A percentile compares a stretch with the other conserved stretches of the same genome.
Evolutionary conservation across 2,329 filamentous ascomycete species (phyloP).

Genomic region (Cladosporium cucumerinum): DNA sequence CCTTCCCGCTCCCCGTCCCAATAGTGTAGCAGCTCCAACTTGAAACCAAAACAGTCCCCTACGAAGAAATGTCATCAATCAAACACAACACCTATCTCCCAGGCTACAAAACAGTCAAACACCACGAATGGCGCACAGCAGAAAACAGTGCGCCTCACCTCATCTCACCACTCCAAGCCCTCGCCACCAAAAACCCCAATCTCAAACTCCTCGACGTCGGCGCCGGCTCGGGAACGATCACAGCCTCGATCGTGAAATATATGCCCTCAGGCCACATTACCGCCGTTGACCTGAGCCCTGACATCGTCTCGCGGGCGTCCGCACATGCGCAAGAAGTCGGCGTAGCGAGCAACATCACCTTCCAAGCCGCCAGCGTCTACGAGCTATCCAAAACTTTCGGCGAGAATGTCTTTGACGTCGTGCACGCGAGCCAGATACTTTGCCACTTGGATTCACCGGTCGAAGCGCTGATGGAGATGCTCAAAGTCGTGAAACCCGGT

Average conservation of each 20-base stretch:
- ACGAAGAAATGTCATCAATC: conserved; percentile 1
- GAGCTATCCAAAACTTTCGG: conserved; percentile 34
- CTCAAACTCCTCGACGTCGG: conserved; percentile 47
- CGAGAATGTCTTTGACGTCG: conserved; percentile 56
- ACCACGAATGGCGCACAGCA: conserved; percentile 46
- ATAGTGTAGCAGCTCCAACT: background rate
- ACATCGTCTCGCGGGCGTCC: conserved; percentile 42
- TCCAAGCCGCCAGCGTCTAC: conserved; percentile 36
- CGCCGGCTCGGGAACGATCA: conserved; percentile 50
- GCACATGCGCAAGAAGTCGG: conserved; percentile 37
- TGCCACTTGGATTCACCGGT: conserved; percentile 54
- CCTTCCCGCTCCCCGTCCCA: background rate
- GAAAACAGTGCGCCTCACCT: conserved; percentile 41
- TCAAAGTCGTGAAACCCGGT: conserved; percentile 50
- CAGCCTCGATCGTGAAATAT: conserved; percentile 41
- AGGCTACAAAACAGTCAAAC: conserved; percentile 41
- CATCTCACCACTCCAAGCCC: conserved; percentile 28
- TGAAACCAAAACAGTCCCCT: background rate
- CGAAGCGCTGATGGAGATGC: conserved; percentile 52
- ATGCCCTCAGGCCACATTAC: conserved; percentile 45
- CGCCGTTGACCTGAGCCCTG: conserved; percentile 44
- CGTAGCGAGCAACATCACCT: conserved; percentile 38
- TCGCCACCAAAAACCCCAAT: conserved; percentile 24
- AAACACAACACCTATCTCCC: conserved; percentile 35
- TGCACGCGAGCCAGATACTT: conserved; percentile 58